Conservation (phyloP, 495 filamentous ascomycete species). For the Neurospora hispaniola region DNA sequence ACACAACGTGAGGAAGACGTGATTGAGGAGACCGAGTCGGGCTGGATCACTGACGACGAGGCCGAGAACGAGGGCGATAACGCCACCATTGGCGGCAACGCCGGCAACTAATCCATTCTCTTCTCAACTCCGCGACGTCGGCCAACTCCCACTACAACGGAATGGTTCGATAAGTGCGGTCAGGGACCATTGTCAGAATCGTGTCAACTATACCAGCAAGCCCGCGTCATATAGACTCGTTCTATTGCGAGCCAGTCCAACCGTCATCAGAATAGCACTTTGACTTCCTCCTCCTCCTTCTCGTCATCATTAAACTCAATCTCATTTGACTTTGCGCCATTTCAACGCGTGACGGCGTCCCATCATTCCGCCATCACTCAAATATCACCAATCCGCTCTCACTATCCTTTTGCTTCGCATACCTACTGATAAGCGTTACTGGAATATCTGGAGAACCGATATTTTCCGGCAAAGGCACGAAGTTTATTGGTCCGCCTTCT, state of each 20-base stretch:
- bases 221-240: constrained; percentile 35
- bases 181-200: constrained; percentile 22
- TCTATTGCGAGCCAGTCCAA: constrained; percentile 30
- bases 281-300: background rate
- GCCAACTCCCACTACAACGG: background rate
- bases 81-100: background rate
- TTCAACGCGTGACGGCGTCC: background rate
- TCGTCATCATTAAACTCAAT: background rate
- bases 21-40: background rate
- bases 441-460: too few relatives aligned
- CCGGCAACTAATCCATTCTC: background rate
- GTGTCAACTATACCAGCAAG: constrained; percentile 16
- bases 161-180: background rate
- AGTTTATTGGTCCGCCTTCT: background rate
- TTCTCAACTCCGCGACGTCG: constrained; percentile 23
- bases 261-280: constrained; percentile 4
- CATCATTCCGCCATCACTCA: background rate
- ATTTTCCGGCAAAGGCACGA: too few relatives aligned
- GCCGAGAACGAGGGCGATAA: background rate
- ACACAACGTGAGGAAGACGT: background rate
- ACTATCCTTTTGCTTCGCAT: background rate
- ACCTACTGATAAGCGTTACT: background rate
- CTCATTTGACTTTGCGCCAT: background rate
- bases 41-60: background rate
- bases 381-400: background rate